Conservation (phyloP, 202 grass and related monocot species). For the Carex sylvatica region DNA sequence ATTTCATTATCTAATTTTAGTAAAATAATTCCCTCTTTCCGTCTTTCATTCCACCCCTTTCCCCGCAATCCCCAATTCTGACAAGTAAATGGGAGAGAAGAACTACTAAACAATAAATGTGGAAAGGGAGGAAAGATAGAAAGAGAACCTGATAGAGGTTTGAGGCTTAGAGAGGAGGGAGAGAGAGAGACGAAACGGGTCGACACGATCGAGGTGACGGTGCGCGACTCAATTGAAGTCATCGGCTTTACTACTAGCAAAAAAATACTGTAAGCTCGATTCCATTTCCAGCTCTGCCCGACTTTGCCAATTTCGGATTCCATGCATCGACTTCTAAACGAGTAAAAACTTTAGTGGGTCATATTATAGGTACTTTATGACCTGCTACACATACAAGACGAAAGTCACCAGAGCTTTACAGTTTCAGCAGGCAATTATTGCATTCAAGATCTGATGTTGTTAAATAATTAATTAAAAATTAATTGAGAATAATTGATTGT, state of each 20-base stretch:
- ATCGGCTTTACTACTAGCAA: not conserved
- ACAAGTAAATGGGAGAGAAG: not conserved
- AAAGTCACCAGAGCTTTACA: not conserved
- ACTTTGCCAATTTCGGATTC: too few relatives aligned
- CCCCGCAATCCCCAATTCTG: not conserved
- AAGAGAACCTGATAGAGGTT: not conserved
- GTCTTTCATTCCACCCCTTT: not conserved
- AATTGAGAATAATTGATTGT: too few relatives aligned
- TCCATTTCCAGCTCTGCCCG: too few relatives aligned
- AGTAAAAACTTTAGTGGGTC: not conserved
- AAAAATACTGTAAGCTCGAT: too few relatives aligned
- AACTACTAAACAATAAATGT: not conserved
- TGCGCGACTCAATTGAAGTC: slow-evolving; percentile 3
- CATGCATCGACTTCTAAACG: not conserved
- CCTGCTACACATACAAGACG: not conserved
- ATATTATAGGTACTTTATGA: not conserved
- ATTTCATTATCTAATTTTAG: not conserved
- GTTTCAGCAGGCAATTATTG: not conserved
- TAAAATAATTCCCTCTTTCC: not conserved
- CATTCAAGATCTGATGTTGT: too few relatives aligned
- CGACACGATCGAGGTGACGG: not conserved
- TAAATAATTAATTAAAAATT: too few relatives aligned
- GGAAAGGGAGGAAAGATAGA: not conserved
- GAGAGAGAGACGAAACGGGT: not conserved
- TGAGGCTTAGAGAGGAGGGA: not conserved